These are phyloP conservation scores for Eimeria sp. DNA, from an alignment of 169 alveolate genomes.

Conservation along the genomic window DNA sequence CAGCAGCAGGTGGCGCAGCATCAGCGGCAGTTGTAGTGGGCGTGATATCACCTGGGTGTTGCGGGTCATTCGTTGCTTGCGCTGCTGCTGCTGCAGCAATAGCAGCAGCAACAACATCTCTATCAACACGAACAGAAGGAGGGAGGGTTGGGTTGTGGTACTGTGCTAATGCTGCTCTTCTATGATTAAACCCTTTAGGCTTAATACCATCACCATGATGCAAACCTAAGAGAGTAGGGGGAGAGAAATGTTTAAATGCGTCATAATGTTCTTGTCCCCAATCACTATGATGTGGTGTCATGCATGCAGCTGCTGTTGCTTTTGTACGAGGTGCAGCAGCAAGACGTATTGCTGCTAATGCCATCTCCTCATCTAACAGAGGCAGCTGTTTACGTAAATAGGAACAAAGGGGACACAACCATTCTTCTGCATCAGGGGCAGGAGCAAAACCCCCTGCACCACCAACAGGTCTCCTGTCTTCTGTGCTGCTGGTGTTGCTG, in stretches of 20 bases:
- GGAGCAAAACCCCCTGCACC: neutral
- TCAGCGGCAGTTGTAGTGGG: neutral
- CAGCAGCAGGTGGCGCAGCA: constrained; percentile 44
- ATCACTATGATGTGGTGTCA: neutral
- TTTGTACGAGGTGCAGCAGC: constrained; percentile 51
- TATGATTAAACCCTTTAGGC: neutral
- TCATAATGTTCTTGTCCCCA: constrained; percentile 17
- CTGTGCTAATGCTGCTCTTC: neutral
- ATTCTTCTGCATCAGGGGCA: constrained; percentile 16
- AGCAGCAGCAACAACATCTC: constrained; percentile 7
- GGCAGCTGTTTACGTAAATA: constrained; percentile 60
- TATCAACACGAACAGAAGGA: neutral
- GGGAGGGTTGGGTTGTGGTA: neutral
- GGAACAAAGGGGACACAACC: constrained; percentile 37
- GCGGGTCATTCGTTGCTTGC: neutral
- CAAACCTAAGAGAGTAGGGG: constrained; percentile 36
- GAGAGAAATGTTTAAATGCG: neutral
- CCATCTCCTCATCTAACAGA: constrained; percentile 51
- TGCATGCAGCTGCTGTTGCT: no score
- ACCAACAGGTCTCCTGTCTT: constrained; percentile 41
- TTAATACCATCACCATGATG: constrained; percentile 50
- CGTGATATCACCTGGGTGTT: neutral
- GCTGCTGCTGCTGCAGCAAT: neutral
- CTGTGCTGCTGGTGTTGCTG: neutral
- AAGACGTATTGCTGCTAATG: constrained; percentile 44